Percentiles rank a stretch among this genome's conserved stretches.
Conservation (phyloP, 805 yeast species). For the Cyberlindnera suaveolens region DNA sequence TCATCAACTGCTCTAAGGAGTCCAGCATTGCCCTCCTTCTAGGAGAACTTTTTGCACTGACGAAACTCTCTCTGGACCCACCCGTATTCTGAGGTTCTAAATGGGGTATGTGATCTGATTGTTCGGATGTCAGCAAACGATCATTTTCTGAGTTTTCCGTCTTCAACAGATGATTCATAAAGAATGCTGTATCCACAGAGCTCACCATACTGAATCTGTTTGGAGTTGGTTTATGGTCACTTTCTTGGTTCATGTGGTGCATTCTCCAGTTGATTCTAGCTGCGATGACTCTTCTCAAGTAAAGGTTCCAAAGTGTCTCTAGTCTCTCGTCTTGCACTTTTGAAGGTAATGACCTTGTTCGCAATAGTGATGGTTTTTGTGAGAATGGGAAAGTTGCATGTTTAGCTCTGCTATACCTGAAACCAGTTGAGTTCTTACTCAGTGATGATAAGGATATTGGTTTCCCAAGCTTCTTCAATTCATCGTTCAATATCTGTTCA, state of each 20-base stretch:
- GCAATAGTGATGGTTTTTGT: conserved; percentile 1
- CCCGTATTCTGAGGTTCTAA: not conserved
- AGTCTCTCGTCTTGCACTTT: conserved; percentile 9
- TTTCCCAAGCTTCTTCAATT: conserved; percentile 15
- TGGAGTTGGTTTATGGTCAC: conserved; percentile 1
- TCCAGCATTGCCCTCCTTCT: conserved; percentile 14
- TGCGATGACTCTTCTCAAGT: conserved; percentile 26
- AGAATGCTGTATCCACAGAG: conserved; percentile 21
- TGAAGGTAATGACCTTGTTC: conserved; percentile 21
- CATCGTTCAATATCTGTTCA: conserved; percentile 17
- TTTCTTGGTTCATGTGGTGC: conserved; percentile 7
- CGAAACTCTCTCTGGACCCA: not conserved
- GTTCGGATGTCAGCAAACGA: not conserved
- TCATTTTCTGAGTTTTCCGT: conserved; percentile 2
- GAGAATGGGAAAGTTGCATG: not conserved
- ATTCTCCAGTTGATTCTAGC: conserved; percentile 29
- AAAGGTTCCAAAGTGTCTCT: conserved; percentile 27
- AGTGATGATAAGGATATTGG: conserved; percentile 5
- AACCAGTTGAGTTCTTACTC: not conserved
- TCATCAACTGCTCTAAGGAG: conserved; percentile 19
- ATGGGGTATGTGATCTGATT: not conserved
- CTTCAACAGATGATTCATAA: conserved; percentile 9
- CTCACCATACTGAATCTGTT: conserved; percentile 11
- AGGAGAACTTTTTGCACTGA: conserved; percentile 4
- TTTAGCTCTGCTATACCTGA: not conserved